Base-by-base conservation (phyloP, 192 early-diverging fungal species). In the Chytriomyces sp. region DNA sequence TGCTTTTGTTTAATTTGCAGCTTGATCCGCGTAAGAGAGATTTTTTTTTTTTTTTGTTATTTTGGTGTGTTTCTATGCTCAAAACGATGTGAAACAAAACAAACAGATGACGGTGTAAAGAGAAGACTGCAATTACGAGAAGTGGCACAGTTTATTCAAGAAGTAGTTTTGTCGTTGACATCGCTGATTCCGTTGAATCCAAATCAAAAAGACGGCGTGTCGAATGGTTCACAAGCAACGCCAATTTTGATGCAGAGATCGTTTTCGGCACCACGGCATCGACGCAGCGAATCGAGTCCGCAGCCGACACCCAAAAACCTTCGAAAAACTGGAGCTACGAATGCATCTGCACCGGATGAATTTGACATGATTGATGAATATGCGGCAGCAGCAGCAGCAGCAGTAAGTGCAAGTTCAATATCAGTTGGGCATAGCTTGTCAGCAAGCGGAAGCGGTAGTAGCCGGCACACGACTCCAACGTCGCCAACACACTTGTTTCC, bases 311-410 rank as follows among this genome's bases (percentile, higher is more conserved):
- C 26, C 2, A 67, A 43, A 67, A 8, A 6, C 8, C 8, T 45
- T 46, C 26, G 35, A n/a, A 46, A 28, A 16, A 16, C 11, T 2
- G 43, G 46, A 46, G 6, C 26, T 18, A 18, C n/a, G 9, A 50
- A 61, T 20, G 18, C 9, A 13, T 9, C 18, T 53, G 24, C 9
- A 16, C 6, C 48, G 11, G 76, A 77, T 13, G 76, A 77, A 62
- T 77, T 77, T 60, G 76, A 77, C 67, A 77, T 77, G 76, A 66
- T 77, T 62, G 76, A 77, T 43, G 76, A 77, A 47, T 68, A 77
- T 24, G 48, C 57, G 13, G 49, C 50, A 1, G 20, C 63, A 3
- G 20, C 63, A n/a, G 28, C 66, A 43, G 24, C 66, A 8, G 20
- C 35, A 45, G 20, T 44, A 0, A 13, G 35, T 7, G 23, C 35